A percentile compares a stretch with the other conserved stretches of the same genome.
Conservation (phyloP, 257 asterid genomes). For the Solanum arcanum region DNA sequence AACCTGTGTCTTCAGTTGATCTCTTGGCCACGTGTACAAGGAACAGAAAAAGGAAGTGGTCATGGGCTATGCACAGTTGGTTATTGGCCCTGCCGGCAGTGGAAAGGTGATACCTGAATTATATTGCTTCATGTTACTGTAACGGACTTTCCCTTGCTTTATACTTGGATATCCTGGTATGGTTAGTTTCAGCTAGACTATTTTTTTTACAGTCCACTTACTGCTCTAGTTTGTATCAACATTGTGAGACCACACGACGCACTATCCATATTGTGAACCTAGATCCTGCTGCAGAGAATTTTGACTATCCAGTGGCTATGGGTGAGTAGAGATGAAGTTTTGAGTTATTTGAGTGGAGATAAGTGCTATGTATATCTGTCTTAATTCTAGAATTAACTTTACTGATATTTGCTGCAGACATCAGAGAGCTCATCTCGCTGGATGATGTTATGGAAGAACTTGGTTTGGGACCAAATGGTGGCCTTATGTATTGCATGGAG, state of each 20-base stretch:
- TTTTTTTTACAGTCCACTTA: slow-evolving; percentile 67
- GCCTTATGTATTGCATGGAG: slow-evolving; percentile 99
- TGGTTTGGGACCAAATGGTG: slow-evolving; percentile 92
- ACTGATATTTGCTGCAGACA: slow-evolving; percentile 37
- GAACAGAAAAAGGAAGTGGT: slow-evolving; percentile 5
- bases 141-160: neutral
- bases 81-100: slow-evolving; percentile 99
- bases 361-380: neutral
- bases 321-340: slow-evolving; percentile 33
- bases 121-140: neutral
- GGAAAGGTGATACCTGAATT: slow-evolving; percentile 60
- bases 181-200: neutral
- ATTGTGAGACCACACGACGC: slow-evolving; percentile 73
- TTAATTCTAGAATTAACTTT: neutral
- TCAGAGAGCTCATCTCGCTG: slow-evolving; percentile 72
- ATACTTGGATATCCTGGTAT: neutral
- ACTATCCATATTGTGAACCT: slow-evolving; percentile 74
- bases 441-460: slow-evolving; percentile 98
- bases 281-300: slow-evolving; percentile 96
- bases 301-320: slow-evolving; percentile 93
- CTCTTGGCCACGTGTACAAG: neutral
- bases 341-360: slow-evolving; percentile 1
- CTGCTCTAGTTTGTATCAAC: slow-evolving; percentile 75
- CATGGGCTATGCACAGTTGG: slow-evolving; percentile 95
- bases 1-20: slow-evolving; percentile 20